These are phyloP conservation scores for Diplodia sapinea DNA, from an alignment of 2,329 filamentous ascomycete genomes.

Conservation along the genomic window DNA sequence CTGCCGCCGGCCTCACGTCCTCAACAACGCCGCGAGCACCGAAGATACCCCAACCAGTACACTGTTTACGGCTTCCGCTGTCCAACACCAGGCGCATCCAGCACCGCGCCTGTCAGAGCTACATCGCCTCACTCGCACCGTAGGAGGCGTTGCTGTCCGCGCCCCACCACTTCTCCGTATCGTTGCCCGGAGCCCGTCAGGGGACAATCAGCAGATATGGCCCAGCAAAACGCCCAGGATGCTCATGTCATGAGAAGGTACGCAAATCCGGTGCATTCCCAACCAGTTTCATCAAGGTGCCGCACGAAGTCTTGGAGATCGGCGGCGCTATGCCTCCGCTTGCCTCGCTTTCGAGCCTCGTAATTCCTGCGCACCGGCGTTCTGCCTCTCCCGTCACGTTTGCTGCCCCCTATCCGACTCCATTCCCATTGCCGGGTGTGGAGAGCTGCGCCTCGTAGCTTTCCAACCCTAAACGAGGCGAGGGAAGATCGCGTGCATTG, in stretches of 20 bases:
- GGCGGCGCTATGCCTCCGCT: conserved; percentile 13
- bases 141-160: conserved; percentile 13
- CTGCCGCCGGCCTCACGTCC: conserved; percentile 14
- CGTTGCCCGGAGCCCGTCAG: conserved; percentile 20
- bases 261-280: conserved; percentile 20
- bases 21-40: conserved; percentile 23
- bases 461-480: conserved; percentile 34
- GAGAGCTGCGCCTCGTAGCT: conserved; percentile 30
- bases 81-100: background rate
- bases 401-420: conserved; percentile 20
- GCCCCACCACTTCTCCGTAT: background rate
- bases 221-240: conserved; percentile 30
- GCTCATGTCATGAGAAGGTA: conserved; percentile 32
- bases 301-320: conserved; percentile 27
- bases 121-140: background rate
- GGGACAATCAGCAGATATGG: conserved; percentile 29
- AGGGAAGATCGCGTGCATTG: conserved; percentile 47
- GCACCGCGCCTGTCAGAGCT: conserved; percentile 12
- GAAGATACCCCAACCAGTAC: conserved; percentile 30
- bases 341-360: conserved; percentile 25
- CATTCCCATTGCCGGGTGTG: conserved; percentile 17
- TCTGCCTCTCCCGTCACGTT: conserved; percentile 20
- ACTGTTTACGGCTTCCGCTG: conserved; percentile 18
- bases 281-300: conserved; percentile 26
- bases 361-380: conserved; percentile 2